Evolutionary conservation across 106 monocot genomes (phyloP), one percentile per base, ranked within the genome.

Genomic region (Platanthera guangdongensis): DNA sequence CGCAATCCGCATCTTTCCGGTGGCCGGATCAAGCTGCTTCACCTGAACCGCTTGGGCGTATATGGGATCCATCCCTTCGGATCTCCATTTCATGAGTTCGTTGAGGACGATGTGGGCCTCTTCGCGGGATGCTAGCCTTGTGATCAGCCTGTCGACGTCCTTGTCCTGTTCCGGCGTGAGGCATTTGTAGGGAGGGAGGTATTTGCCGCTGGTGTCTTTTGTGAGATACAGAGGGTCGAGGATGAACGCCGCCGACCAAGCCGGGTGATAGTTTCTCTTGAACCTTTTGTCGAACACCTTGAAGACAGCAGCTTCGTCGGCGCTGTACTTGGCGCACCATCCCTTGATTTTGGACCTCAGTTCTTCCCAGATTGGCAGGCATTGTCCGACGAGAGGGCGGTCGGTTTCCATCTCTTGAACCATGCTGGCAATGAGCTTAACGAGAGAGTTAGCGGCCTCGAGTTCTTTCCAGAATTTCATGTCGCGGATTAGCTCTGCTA

Each of bases 1-100:
- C 25, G 73, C 73, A 4, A 73, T 21, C 78, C 77, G 82, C 88
- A 85, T 83, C 85, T 88, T 88, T 47, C 88, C 88, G 16, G 88
- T 85, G n/a, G 63, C 30, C 8, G 85, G 82, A 28, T 88, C 85
- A 18, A 78, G 77, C 78, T 85, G 85, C 80, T 88, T 88, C 78
- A 83, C 80, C 83, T 88, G 85, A 54, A 88, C 88, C 14, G 88
- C 88, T 78, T 84, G 88, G 0, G 88, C 88, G 52, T 88, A 88
- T 13, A 83, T 12, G 6, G 84, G 77, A 71, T 88, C 85, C 55
- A 88, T 71, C 19, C 88, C 88, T 49, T 88, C 88, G 0, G 85
- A 78, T 75, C 88, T 80, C 88, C 88, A 88, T 47, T 78, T 88
- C 88, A 88, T 83, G 47, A 88, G 83, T 75, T 88, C 88, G 82